Base-by-base conservation (phyloP, 306 rosid species). In the Castanea mollissima region DNA sequence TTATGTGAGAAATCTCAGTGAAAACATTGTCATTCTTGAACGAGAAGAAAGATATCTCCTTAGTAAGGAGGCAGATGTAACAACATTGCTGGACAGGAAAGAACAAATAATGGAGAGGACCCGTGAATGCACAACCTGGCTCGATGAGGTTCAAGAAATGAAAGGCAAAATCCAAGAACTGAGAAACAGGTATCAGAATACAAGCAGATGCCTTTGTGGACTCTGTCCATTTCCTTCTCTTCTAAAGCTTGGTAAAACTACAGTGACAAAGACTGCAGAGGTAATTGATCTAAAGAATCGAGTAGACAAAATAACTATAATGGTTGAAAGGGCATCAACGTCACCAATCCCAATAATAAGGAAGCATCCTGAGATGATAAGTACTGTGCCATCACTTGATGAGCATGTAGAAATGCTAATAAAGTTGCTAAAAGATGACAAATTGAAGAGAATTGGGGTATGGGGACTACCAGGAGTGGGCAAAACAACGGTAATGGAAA, bases 391-490 rank as follows among this genome's bases (percentile, higher is more conserved):
- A 14, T 65, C 71, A 31, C 49, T 65, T 19, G 31, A 65, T 65
- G 19, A 16, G 71, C 46, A 65, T 32, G 71, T 65, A 1, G 46
- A 65, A 32, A 15, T 12, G 4, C 21, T 31, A 29, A 7, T 14
- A 65, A 41, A 29, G 20, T 65, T 13, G n/a, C 71, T 32, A 41
- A 15, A 65, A 65, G 16, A 65, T 4, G 71, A 65, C 8, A 41
- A 31, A 4, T 29, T 29, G 6, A 65, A 65, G 44, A 65, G 71
- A 65, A 32, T 65, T 32, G 32, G 71, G 44, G 31, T 65, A 65
- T 65, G 71, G 71, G 71, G 44, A 65, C 71, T 29, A 4, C 71
- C 71, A 4, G 71, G 71, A 32, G 71, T 65, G 44, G 71, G 71
- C 18, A 65, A 65, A 18, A 65, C 71, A 65, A 32, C 21, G n/a